A percentile compares a stretch with the other conserved stretches of the same genome.
These are phyloP conservation scores for Starmerella sp. DNA, from an alignment of 805 yeast species.

Conservation along the genomic window DNA sequence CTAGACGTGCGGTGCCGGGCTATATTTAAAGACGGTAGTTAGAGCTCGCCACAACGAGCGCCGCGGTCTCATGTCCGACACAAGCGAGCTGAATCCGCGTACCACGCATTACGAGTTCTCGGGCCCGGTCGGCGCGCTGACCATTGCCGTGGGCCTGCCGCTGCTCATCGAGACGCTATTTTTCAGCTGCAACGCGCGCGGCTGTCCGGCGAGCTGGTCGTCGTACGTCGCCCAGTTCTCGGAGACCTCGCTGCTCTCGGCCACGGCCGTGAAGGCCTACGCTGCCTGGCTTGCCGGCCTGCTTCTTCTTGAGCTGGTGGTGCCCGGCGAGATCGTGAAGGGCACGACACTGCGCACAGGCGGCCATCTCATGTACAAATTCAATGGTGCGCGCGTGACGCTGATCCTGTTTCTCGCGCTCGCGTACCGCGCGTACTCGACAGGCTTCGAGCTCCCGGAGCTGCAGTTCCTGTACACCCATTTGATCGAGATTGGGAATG, in stretches of 20 bases:
- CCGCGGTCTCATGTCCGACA: background rate
- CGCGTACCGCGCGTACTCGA: slow-evolving; percentile 40
- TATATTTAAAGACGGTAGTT: too few species aligned
- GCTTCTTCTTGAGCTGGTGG: slow-evolving; percentile 47
- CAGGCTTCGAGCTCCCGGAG: slow-evolving; percentile 59
- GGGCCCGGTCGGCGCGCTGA: slow-evolving; percentile 65
- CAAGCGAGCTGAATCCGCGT: slow-evolving; percentile 43
- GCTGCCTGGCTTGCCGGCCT: slow-evolving; percentile 60
- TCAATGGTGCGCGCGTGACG: slow-evolving; percentile 63
- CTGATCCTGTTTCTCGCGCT: slow-evolving; percentile 33
- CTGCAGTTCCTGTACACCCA: slow-evolving; percentile 63
- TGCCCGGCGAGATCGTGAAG: slow-evolving; percentile 51
- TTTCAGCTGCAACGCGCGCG: slow-evolving; percentile 46
- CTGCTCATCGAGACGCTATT: slow-evolving; percentile 47
- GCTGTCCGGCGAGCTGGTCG: slow-evolving; percentile 26
- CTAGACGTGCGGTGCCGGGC: too few species aligned
- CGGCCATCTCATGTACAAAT: slow-evolving; percentile 53
- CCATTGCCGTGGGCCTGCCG: slow-evolving; percentile 59
- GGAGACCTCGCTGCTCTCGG: slow-evolving; percentile 20
- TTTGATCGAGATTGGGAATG: slow-evolving; percentile 50
- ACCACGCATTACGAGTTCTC: slow-evolving; percentile 65
- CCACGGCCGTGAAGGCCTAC: slow-evolving; percentile 51
- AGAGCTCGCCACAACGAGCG: too few species aligned
- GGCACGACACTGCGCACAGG: slow-evolving; percentile 77
- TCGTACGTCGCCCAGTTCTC: slow-evolving; percentile 12